Conservation (phyloP, 768 basidiomycete genomes). For the Royoungia palumana region DNA sequence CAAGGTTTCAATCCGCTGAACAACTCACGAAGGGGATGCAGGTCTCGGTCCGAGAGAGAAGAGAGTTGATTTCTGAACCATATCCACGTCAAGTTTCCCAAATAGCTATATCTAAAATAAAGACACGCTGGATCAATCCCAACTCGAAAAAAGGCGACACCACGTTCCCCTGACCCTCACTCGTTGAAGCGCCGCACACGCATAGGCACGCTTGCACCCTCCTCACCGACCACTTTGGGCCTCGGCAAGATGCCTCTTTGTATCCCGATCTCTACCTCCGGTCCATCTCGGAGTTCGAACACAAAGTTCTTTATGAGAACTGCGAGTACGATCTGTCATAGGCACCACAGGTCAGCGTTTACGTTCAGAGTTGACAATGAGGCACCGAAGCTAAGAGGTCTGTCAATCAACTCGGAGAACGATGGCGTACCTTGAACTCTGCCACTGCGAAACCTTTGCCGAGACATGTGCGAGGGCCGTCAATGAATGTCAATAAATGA, state of each 20-base stretch:
- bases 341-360: no score
- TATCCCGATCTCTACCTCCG: slow-evolving; percentile 11
- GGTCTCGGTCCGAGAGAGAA: no score
- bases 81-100: no score
- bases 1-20: no score
- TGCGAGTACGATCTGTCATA: slow-evolving; percentile 38
- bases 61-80: no score
- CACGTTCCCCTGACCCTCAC: background rate
- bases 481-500: slow-evolving; percentile 50
- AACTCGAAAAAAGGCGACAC: no score
- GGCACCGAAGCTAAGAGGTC: no score
- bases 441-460: slow-evolving; percentile 46
- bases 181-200: slow-evolving; percentile 25
- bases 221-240: slow-evolving; percentile 22
- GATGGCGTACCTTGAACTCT: slow-evolving; percentile 30
- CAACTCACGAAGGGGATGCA: no score
- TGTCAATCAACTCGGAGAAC: background rate
- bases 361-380: no score
- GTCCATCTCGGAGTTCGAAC: slow-evolving; percentile 23
- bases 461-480: slow-evolving; percentile 50
- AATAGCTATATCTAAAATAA: no score
- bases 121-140: no score
- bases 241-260: slow-evolving; percentile 15
- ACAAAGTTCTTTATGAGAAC: slow-evolving; percentile 37
- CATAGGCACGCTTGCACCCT: slow-evolving; percentile 31